Conservation (phyloP, 2,329 filamentous ascomycete species). For the Zymoseptoria pseudotritici region DNA sequence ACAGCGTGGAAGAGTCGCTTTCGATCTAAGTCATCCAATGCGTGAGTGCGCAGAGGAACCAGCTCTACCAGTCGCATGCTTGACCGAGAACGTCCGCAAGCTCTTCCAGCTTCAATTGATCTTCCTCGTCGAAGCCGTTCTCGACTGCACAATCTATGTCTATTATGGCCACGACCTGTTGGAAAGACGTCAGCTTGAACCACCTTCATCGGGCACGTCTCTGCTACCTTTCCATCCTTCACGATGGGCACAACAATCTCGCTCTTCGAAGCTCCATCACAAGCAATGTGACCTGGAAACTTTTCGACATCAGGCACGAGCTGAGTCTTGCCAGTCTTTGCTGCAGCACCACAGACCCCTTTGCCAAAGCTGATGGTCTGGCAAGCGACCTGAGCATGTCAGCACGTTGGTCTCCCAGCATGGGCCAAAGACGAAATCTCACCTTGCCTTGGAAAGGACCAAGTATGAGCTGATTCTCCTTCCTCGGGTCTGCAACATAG, state of each 20-base stretch:
- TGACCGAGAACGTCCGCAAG: constrained; percentile 53
- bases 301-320: constrained; percentile 60
- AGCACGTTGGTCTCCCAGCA: neutral
- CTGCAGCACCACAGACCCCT: constrained; percentile 70
- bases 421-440: neutral
- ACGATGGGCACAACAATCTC: constrained; percentile 76
- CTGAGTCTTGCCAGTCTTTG: constrained; percentile 53
- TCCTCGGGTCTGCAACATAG: constrained; percentile 56
- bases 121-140: constrained; percentile 62
- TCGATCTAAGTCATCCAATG: neutral
- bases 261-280: constrained; percentile 66
- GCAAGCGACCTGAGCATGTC: constrained; percentile 48
- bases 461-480: constrained; percentile 55
- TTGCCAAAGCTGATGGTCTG: constrained; percentile 66
- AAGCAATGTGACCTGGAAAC: constrained; percentile 77
- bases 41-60: neutral
- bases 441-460: constrained; percentile 72
- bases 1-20: no score
- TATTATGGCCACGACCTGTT: constrained; percentile 62
- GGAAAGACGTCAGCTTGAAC: neutral
- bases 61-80: constrained; percentile 56
- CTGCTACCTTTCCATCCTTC: constrained; percentile 39
- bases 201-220: neutral
- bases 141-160: constrained; percentile 67
- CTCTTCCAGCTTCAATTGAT: constrained; percentile 58